A percentile compares a stretch with the other conserved stretches of the same genome.
Conservation (phyloP, 2,329 filamentous ascomycete species). For the Fusarium decemcellulare region DNA sequence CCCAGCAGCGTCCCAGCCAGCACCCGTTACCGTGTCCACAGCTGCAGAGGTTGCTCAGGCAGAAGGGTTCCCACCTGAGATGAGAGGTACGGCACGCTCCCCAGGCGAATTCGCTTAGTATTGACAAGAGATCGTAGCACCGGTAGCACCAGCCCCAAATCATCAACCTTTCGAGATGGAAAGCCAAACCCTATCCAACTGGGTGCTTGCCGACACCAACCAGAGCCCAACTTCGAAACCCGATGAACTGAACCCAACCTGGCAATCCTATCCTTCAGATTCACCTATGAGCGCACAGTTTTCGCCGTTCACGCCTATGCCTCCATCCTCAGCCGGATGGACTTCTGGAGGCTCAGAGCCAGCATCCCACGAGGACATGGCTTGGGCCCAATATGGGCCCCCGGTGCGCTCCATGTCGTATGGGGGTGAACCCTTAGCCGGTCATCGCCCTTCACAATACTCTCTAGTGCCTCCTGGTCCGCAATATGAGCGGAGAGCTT, state of each 20-base stretch:
- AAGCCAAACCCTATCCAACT: conserved; percentile 56
- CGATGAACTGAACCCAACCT: conserved; percentile 60
- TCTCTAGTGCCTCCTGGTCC: conserved; percentile 55
- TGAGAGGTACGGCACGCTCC: conserved; percentile 55
- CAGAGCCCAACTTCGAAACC: conserved; percentile 58
- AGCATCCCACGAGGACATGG: conserved; percentile 59
- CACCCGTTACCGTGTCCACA: conserved; percentile 59
- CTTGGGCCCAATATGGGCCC: conserved; percentile 61
- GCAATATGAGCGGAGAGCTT: conserved; percentile 60
- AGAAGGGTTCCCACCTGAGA: conserved; percentile 56
- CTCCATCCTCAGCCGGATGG: conserved; percentile 59
- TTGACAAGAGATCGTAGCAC: conserved; percentile 27
- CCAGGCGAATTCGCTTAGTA: conserved; percentile 24
- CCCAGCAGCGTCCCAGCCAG: conserved; percentile 61
- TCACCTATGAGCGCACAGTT: conserved; percentile 66
- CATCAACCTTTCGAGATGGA: conserved; percentile 49
- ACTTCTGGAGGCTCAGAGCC: conserved; percentile 54
- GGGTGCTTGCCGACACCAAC: conserved; percentile 61
- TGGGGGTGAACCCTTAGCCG: conserved; percentile 57
- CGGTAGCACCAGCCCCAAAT: conserved; percentile 26
- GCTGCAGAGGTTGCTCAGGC: conserved; percentile 56
- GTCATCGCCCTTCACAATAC: conserved; percentile 56
- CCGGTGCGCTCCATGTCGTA: conserved; percentile 64
- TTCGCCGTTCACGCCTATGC: conserved; percentile 63
- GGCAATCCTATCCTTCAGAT: conserved; percentile 65